phyloP scores from a whole-genome alignment of 176 grass and related monocot species.

The Phragmites australis region DNA sequence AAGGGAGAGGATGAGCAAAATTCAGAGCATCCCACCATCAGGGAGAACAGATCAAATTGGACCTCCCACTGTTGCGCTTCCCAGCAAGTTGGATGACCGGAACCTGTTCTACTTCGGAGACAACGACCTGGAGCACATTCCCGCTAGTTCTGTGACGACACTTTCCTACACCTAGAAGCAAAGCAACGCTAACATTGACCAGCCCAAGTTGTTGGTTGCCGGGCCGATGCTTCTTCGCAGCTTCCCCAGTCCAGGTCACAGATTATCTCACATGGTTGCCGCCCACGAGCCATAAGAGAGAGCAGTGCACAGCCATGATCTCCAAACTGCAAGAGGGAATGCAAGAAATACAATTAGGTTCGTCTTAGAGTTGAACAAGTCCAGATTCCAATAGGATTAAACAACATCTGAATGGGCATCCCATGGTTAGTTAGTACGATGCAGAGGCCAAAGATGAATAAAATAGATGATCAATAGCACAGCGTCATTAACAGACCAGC shows the following conservation, averaged over 20 bases:
- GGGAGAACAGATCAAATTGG: background rate
- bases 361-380: background rate
- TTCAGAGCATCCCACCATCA: background rate
- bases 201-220: background rate
- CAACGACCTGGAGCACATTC: background rate
- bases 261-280: constrained; percentile 14
- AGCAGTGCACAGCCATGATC: background rate
- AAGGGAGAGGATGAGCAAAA: background rate
- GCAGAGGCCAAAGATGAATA: constrained; percentile 18
- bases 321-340: constrained; percentile 24
- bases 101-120: background rate
- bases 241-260: constrained; percentile 32
- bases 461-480: background rate
- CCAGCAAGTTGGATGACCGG: constrained; percentile 7
- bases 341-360: background rate
- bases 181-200: constrained; percentile 19
- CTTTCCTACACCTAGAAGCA: constrained; percentile 30
- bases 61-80: background rate
- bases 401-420: background rate
- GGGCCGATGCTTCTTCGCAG: constrained; percentile 11
- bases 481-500: background rate
- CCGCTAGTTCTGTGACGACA: background rate
- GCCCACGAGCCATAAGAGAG: background rate
- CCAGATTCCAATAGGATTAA: background rate
- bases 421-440: background rate